Evolutionary conservation across 129 eudicot genomes (phyloP).

Genomic region (sunflower (Helianthus annuus)): HanXRQr2.0-SUNRISE NC_035437.2:150333590-150334089

Average conservation of each 20-base stretch:
- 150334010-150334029: constrained; percentile 16
- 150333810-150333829: background rate
- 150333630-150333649: constrained; percentile 15
- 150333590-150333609: no score
- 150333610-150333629: no score
- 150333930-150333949: no score
- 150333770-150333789: constrained; percentile 27
- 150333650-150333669: constrained; percentile 30
- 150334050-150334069: background rate
- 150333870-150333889: no score
- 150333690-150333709: constrained; percentile 17
- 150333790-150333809: background rate
- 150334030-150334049: constrained; percentile 32
- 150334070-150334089: background rate
- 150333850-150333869: no score
- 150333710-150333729: constrained; percentile 25
- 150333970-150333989: constrained; percentile 30
- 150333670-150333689: constrained; percentile 8
- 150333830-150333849: no score
- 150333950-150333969: background rate
- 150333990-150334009: constrained; percentile 16
- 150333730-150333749: background rate
- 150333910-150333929: no score
- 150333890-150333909: no score
- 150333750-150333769: constrained; percentile 23